A percentile compares a stretch with the other conserved stretches of the same genome.
These are phyloP conservation scores for Trichosporon coremiiforme DNA, from an alignment of 1,284 basidiomycete species.

Conservation along the genomic window DNA sequence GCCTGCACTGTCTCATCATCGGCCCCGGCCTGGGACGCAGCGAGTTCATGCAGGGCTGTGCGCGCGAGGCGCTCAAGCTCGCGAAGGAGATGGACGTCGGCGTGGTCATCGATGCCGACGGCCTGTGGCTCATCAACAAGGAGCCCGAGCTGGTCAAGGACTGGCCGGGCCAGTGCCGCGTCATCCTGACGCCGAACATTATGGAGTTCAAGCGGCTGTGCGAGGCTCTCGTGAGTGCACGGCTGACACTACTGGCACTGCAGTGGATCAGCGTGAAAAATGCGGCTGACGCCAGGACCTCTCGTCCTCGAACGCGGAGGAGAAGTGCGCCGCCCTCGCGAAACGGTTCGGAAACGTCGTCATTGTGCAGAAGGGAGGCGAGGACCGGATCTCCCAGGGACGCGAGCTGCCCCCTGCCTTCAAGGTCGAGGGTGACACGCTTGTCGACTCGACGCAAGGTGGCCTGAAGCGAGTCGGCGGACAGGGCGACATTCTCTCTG, in stretches of 20 bases:
- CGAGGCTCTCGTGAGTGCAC: constrained; percentile 65
- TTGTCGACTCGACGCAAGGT: constrained; percentile 58
- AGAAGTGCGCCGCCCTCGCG: constrained; percentile 68
- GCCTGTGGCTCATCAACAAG: constrained; percentile 52
- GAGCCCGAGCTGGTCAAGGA: constrained; percentile 74
- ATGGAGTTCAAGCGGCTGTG: constrained; percentile 88
- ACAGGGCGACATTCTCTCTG: constrained; percentile 91
- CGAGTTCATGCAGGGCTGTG: constrained; percentile 79
- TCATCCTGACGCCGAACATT: constrained; percentile 82
- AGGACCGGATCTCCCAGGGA: constrained; percentile 61
- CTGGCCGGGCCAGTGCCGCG: constrained; percentile 50
- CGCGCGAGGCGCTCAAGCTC: constrained; percentile 58
- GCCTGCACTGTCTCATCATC: constrained; percentile 88
- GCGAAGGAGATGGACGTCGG: constrained; percentile 70
- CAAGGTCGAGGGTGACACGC: constrained; percentile 24
- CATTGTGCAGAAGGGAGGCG: constrained; percentile 84
- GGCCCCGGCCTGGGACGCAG: constrained; percentile 92
- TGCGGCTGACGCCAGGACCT: constrained; percentile 56
- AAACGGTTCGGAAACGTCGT: constrained; percentile 79
- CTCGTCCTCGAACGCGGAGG: constrained; percentile 56
- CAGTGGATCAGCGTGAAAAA: too few species aligned
- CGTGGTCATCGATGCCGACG: constrained; percentile 92
- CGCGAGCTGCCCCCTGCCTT: constrained; percentile 37
- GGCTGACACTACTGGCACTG: too few species aligned
- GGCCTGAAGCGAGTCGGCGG: constrained; percentile 92